Percentiles rank a stretch among this genome's conserved stretches.
Conservation (phyloP, 805 yeast species). For the Spathaspora boniae region DNA sequence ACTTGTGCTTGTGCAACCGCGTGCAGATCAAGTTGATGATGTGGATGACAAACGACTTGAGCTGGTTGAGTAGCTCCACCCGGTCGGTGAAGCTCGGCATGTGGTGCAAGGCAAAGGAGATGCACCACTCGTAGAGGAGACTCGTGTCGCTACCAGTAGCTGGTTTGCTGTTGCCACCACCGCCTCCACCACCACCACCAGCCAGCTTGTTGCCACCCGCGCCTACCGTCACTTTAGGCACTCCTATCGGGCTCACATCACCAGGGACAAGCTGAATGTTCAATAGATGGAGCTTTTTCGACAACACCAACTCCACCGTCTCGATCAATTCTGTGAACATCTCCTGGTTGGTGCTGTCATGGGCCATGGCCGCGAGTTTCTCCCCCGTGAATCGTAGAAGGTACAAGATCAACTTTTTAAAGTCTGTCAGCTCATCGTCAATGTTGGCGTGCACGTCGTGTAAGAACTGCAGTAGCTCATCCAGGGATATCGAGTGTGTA, state of each 20-base stretch:
- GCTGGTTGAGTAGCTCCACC: slow-evolving; percentile 14
- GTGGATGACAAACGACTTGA: slow-evolving; percentile 33
- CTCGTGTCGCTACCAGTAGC: neutral
- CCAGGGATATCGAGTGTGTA: slow-evolving; percentile 19
- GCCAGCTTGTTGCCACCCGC: too few relatives aligned
- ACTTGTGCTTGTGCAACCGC: slow-evolving; percentile 24
- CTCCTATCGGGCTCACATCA: slow-evolving; percentile 7
- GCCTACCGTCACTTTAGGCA: neutral
- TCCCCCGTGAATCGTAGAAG: slow-evolving; percentile 31
- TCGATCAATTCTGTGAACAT: slow-evolving; percentile 21
- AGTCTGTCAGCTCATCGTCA: slow-evolving; percentile 31
- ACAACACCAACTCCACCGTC: slow-evolving; percentile 32
- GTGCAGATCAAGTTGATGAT: slow-evolving; percentile 29
- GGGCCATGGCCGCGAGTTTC: slow-evolving; percentile 12
- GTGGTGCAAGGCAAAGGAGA: slow-evolving; percentile 24
- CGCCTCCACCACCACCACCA: slow-evolving; percentile 1
- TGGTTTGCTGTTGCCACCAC: too few relatives aligned
- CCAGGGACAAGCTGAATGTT: slow-evolving; percentile 14
- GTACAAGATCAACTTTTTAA: slow-evolving; percentile 30
- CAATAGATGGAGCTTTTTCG: slow-evolving; percentile 22
- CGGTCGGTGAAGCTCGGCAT: slow-evolving; percentile 15
- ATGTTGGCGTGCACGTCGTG: slow-evolving; percentile 32
- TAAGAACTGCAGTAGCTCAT: slow-evolving; percentile 30
- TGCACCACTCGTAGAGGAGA: slow-evolving; percentile 28
- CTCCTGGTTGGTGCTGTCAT: slow-evolving; percentile 6